Base-by-base conservation (phyloP, 345 rosid species). In the Kandelia obovata region DNA sequence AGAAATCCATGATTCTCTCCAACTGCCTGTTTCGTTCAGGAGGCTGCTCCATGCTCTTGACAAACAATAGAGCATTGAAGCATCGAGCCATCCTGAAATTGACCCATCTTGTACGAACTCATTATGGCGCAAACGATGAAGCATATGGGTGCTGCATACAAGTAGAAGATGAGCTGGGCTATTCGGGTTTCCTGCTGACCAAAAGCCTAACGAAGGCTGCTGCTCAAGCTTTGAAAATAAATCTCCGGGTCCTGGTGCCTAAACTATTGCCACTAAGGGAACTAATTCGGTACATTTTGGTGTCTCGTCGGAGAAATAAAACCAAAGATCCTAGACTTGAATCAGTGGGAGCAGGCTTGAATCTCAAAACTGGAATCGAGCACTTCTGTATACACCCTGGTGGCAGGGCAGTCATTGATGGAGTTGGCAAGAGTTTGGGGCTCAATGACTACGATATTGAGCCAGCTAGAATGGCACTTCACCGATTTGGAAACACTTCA, bases 1-100 rank as follows among this genome's bases (percentile, higher is more conserved):
- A 91, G 46, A 87, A 81, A 55, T 91, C 97, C 2, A 91, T 89
- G 97, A 81, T 89, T 71, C 81, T 87, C 39, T 89, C 96, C 1
- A 89, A 91, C 60, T 85, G 89, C 67, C 79, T 91, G 39, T 91
- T 91, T 62, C 81, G 96, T 1, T 74, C 83, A 0, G 96, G 97
- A 52, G 96, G 97, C 32, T 83, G 93, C 64, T 85, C 97, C 3
- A 80, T 91, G 75, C 78, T 91, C 25, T 55, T 91, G 62, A 89
- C 96, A 7, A 89, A 91, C 84, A 75, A 76, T 23, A 46, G 74
- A 25, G 60, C 80, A 31, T 53, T 84, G 27, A 85, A 84, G 75
- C 71, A 70, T 60, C 28, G 60, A 70, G 85, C 90, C 20, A 46
- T 86, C 64, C 66, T 86, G 84, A 87, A 83, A 76, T 76, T 89